Evolutionary conservation across 2,329 filamentous ascomycete species (phyloP), one percentile per base, ranked within the genome.

Genomic region (Epichloe sp.): DNA sequence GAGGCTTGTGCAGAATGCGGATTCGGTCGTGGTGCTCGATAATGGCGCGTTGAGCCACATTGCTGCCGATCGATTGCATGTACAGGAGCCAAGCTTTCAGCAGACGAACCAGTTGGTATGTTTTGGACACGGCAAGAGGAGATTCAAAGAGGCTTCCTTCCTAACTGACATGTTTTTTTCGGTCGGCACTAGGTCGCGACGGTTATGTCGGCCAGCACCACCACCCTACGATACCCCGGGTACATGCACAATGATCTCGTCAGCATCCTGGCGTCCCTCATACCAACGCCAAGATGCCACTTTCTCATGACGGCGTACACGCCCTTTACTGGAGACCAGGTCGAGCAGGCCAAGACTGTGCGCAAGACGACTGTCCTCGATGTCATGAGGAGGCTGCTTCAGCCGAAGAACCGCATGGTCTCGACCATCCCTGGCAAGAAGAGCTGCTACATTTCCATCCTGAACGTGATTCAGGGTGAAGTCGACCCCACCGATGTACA

Each of bases 191-290:
- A 85, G 80, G 78, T 93, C 4, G 93, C 89, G 7, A 98, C 94
- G 1, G 94, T 98, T 66, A 98, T 98, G 93, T 96, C 90, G 37
- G 93, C 93, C 40, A 94, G 88, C 64, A 98, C 93, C 4, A 97
- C 91, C 10, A 96, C 94, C 2, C 80, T 98, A 48, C 81, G 93
- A 63, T 98, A 98, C 66, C 93, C 93, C 1, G 93, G 93, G 40
- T 98, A 98, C 71, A 98, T 98, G 93, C 93, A 98, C 75, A 98
- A 98, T 68, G 93, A 98, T 65, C 83, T 98, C 15, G 90, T 95
- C 63, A 93, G 91, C 68, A 97, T 98, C 60, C 79, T 98, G 52
- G 93, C 94, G 23, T 95, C 89, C 19, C 78, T 98, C 42, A 97
- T 98, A 55, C 93, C 93, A 2, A 98, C 91, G 0, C 94, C 93